Base-by-base conservation (phyloP, 1,139 yeast genomes). In the Kurtzmaniella quercitrusa region DNA sequence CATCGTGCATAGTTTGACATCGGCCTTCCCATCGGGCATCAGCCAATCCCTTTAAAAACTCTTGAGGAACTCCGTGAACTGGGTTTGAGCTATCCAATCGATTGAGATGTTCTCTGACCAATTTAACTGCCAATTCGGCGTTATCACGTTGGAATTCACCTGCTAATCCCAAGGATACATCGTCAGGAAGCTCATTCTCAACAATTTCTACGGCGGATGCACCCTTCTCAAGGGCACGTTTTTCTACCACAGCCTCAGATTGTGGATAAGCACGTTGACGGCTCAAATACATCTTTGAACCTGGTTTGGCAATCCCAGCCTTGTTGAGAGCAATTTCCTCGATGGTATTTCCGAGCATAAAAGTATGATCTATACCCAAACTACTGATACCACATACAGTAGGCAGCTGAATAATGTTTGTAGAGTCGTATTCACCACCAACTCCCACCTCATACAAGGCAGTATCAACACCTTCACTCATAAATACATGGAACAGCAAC, bases 381-480 rank as follows among this genome's bases (percentile, higher is more conserved):
- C 93, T 78, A 3, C 94, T 70, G 16, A 94, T 84, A 33, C 96
- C 98, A 32, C 96, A 84, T 1, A 82, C 94, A 0, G 88, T 78
- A 9, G 98, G 98, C 36, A 71, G 66, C 32, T 74, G 80, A 40
- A 94, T 78, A 11, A 94, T 78, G 59, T 94, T 94, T 9, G 99
- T 94, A 11, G 97, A 88, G 62, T 94, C 99, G 57, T 81, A 88
- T 57, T 88, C 94, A 9, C 99, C 99, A 22, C 99, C 99, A 42
- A 94, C 95, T 14, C 99, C 99, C 20, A 94, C 98, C 61, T 94
- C 99, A 56, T 88, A 88, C 38, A 94, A 84, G 11, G 98, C 98
- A 15, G 96, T 80, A 55, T 89, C 88, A 21, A 94, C 91, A 1
- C 88, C 86, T 63, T 93, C 98, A 47, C 80, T 74, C 65, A 88